Conservation (phyloP, 768 basidiomycete species). For the Trametes gibbosa region DNA sequence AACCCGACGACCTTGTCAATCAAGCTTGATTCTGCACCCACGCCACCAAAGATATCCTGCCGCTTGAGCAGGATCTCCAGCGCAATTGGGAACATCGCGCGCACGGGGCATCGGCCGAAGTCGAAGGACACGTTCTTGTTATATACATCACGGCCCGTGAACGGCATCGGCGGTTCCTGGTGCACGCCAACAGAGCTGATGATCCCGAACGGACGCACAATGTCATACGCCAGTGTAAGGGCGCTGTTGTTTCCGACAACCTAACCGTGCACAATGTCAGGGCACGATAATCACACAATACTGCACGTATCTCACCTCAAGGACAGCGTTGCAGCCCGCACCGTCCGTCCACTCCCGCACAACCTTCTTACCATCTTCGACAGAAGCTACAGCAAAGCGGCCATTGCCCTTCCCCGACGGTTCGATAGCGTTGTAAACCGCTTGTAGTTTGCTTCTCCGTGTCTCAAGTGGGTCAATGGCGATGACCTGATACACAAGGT, state of each 20-base stretch:
- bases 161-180: constrained; percentile 50
- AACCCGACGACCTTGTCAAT: constrained; percentile 68
- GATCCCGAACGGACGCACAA: constrained; percentile 74
- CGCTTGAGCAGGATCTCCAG: constrained; percentile 65
- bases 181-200: constrained; percentile 77
- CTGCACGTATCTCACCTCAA: constrained; percentile 49
- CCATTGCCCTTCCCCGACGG: constrained; percentile 43
- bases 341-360: constrained; percentile 53
- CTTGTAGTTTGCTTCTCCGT: constrained; percentile 58
- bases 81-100: constrained; percentile 72
- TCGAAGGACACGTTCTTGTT: constrained; percentile 77
- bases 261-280: constrained; percentile 33
- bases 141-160: constrained; percentile 57
- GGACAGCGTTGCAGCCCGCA: constrained; percentile 59
- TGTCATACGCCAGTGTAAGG: constrained; percentile 59
- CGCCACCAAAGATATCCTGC: constrained; percentile 72
- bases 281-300: neutral
- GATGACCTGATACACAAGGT: constrained; percentile 51
- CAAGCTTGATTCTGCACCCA: constrained; percentile 59
- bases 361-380: constrained; percentile 49
- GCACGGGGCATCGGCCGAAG: constrained; percentile 80
- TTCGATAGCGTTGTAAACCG: constrained; percentile 52
- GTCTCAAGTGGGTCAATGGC: constrained; percentile 60
- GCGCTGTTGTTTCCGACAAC: constrained; percentile 70
- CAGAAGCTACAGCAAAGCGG: constrained; percentile 47